A percentile compares a stretch with the other conserved stretches of the same genome.
Evolutionary conservation across 495 filamentous ascomycete genomes (phyloP).

Genomic region (Aeminium ludgeri): DNA sequence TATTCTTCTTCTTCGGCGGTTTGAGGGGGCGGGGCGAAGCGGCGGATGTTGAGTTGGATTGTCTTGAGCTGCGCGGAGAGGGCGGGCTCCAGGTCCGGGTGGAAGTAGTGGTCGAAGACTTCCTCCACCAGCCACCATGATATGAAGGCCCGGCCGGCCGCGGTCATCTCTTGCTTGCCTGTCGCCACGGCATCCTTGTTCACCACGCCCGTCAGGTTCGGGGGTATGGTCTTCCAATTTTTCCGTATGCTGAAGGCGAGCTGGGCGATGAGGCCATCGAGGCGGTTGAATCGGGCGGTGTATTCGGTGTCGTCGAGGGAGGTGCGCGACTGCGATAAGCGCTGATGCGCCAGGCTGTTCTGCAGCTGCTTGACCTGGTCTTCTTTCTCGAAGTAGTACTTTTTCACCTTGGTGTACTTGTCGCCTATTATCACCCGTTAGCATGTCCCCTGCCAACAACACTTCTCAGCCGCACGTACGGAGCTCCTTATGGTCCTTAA

Average conservation of each 20-base stretch:
- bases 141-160: conserved; percentile 79
- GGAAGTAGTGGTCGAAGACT: conserved; percentile 79
- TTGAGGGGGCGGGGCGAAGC: conserved; percentile 46
- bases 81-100: conserved; percentile 60
- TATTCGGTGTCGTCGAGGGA: conserved; percentile 96
- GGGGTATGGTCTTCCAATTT: conserved; percentile 65
- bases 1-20: conserved; percentile 83
- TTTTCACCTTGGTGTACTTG: conserved; percentile 97
- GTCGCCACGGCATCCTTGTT: conserved; percentile 65
- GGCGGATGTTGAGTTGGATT: conserved; percentile 80
- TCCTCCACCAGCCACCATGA: conserved; percentile 83
- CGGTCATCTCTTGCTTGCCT: conserved; percentile 93
- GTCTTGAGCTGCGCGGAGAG: conserved; percentile 65
- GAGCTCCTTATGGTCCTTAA: conserved; percentile 26
- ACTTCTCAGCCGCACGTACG: conserved; percentile 24
- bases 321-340: conserved; percentile 84
- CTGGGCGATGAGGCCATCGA: conserved; percentile 90
- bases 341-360: conserved; percentile 88
- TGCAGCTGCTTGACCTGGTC: conserved; percentile 86
- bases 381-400: conserved; percentile 91
- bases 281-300: conserved; percentile 67
- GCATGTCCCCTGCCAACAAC: too few species aligned
- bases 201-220: conserved; percentile 60
- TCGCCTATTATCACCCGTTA: conserved; percentile 37
- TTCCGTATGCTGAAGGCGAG: conserved; percentile 89